Base-by-base conservation (phyloP, 192 early-diverging fungal genomes). In the Obelidium mucronatum region DNA sequence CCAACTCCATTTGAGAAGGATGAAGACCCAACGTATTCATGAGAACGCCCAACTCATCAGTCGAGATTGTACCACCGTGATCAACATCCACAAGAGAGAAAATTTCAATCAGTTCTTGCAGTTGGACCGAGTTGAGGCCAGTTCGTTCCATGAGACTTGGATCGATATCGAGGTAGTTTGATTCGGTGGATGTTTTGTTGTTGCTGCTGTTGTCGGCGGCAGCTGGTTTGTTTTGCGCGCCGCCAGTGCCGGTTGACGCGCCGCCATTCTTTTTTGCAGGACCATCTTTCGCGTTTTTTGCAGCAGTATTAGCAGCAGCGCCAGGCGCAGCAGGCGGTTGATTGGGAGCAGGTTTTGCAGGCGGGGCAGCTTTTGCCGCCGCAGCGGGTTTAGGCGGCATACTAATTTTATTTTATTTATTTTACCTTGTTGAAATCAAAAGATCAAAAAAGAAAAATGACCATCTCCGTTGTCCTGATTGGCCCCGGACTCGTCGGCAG, bases 401-500 rank as follows among this genome's bases (percentile, higher is more conserved):
- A 0, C 44, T 48, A 0, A 48, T 48, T 48, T 0, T 15, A 48
- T 48, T 48, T 6, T 0, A 48, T 48, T 48, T 15, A 48, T 48
- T 19, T 48, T 19, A 48, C 44, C 19, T 19, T 48, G 19, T 48
- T 48, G 8, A 48, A 48, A 15, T 48, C 0, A 60, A 60, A 19
- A 37, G 11, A 66, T 40, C 17, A 69, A 69, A 52, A 69, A n/a
- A 78, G 40, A 63, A 42, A 39, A 44, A 64, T n/a, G 2, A 75
- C 65, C 36, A 56, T 87, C 31, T 80, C 82, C 76, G 67, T 98
- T 78, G 97, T 93, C 68, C 92, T 98, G 70, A 89, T 98, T 81
- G 97, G 97, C 39, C 93, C 95, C 61, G 97, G 97, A 52, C 91
- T 97, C 61, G 97, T 98, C 66, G 97, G 97, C 73, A 87, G 90